Conservation (phyloP, 495 filamentous ascomycete genomes). For the Xylaria grammica region DNA sequence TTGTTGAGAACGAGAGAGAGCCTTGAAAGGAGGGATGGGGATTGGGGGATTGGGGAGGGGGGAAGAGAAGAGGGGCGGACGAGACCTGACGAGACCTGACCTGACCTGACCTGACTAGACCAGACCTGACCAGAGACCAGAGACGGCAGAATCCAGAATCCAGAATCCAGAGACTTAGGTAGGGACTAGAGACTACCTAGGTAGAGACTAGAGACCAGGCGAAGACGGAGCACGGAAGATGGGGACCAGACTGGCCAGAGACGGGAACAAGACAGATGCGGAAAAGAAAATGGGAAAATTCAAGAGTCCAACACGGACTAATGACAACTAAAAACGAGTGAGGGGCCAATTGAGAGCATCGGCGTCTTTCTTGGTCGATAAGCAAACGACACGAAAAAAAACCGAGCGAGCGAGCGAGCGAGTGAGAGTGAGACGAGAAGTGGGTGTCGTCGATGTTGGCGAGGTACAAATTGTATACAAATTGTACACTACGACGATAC, state of each 20-base stretch:
- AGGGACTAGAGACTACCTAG: no score
- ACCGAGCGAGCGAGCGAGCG: constrained; percentile 15
- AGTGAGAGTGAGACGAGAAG: not conserved
- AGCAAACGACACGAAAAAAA: constrained; percentile 8
- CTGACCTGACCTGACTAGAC: no score
- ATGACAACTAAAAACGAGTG: constrained; percentile 4
- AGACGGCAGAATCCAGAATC: no score
- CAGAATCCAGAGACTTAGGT: no score
- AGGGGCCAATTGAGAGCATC: constrained; percentile 8
- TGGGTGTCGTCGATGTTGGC: constrained; percentile 10
- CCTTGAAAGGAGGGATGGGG: not conserved
- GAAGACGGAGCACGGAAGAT: not conserved
- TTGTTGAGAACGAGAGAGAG: no score
- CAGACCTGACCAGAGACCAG: no score
- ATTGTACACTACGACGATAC: no score
- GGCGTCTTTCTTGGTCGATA: constrained; percentile 12
- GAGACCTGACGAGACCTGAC: not conserved
- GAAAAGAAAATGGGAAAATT: not conserved
- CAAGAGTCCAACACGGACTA: constrained; percentile 7
- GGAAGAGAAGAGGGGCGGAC: not conserved
- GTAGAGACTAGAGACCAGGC: not conserved
- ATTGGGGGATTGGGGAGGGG: no score
- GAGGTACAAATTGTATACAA: no score
- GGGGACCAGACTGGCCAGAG: not conserved
- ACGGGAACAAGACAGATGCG: not conserved